phyloP scores from a whole-genome alignment of 257 asterid genomes.

The Anisodus tanguticus region DNA sequence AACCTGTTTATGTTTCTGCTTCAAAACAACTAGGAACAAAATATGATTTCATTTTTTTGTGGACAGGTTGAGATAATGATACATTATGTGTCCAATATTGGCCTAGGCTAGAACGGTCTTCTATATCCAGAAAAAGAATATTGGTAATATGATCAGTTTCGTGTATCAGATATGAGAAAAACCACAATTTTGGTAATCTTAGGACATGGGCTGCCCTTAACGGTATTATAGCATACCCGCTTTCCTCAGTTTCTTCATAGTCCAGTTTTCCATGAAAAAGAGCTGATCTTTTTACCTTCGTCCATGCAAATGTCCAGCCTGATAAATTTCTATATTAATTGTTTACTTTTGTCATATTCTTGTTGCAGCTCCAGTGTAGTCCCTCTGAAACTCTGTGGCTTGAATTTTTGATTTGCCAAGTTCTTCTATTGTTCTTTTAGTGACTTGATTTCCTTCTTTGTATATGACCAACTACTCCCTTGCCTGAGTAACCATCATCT shows the following conservation, averaged over 20 bases:
- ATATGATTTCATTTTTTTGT: background rate
- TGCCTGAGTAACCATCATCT: slow-evolving; percentile 48
- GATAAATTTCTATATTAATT: slow-evolving; percentile 45
- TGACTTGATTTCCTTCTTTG: slow-evolving; percentile 60
- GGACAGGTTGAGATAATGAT: background rate
- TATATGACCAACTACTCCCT: slow-evolving; percentile 46
- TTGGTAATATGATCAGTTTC: background rate
- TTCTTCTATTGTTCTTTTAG: slow-evolving; percentile 65
- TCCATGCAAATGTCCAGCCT: slow-evolving; percentile 62
- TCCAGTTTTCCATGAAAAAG: slow-evolving; percentile 50
- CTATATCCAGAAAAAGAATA: background rate
- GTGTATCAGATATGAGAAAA: background rate
- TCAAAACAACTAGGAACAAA: background rate
- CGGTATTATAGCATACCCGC: slow-evolving; percentile 29
- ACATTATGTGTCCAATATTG: background rate
- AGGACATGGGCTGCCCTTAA: background rate
- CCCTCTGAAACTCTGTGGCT: slow-evolving; percentile 56
- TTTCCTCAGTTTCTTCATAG: slow-evolving; percentile 50
- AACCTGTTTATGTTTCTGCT: background rate
- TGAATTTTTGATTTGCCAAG: slow-evolving; percentile 23
- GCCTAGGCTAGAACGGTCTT: background rate
- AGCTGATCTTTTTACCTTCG: slow-evolving; percentile 53
- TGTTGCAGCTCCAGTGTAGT: slow-evolving; percentile 59
- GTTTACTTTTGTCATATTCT: slow-evolving; percentile 50
- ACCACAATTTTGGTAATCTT: background rate